phyloP scores from a whole-genome alignment of 2,329 filamentous ascomycete species.

The Ascomycota sp. region DNA sequence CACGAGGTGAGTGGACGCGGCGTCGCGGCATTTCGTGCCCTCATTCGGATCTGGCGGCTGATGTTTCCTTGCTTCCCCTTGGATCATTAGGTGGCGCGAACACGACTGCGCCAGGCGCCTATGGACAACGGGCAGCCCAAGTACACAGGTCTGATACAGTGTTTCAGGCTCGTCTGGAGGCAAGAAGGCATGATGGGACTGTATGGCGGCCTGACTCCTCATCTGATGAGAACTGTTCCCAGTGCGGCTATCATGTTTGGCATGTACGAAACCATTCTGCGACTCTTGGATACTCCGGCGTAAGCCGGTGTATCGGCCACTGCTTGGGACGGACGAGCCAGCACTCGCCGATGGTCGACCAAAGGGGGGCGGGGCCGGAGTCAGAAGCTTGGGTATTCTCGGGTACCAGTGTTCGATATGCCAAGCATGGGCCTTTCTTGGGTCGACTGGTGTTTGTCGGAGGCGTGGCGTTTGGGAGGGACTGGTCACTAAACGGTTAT shows the following conservation, averaged over 20 bases:
- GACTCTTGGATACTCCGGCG: conserved; percentile 20
- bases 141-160: conserved; percentile 76
- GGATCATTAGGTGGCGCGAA: conserved; percentile 46
- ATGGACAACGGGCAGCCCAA: conserved; percentile 50
- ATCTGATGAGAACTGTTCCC: conserved; percentile 77
- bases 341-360: too few relatives aligned
- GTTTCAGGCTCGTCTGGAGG: conserved; percentile 70
- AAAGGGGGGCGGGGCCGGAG: too few relatives aligned
- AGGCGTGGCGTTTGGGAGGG: too few relatives aligned
- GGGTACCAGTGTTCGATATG: too few relatives aligned
- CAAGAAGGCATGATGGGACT: conserved; percentile 74
- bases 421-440: too few relatives aligned
- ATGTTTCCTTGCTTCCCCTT: too few relatives aligned
- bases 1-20: conserved; percentile 47
- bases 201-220: conserved; percentile 80
- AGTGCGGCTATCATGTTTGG: conserved; percentile 94
- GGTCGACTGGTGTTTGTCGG: too few relatives aligned
- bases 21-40: not conserved
- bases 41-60: too few relatives aligned
- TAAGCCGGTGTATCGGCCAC: conserved; percentile 3
- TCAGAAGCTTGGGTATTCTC: too few relatives aligned
- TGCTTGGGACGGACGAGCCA: too few relatives aligned
- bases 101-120: conserved; percentile 71
- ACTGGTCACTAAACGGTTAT: too few relatives aligned
- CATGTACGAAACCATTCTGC: conserved; percentile 48